Base-by-base conservation (phyloP, 495 filamentous ascomycete genomes). In the Chaetomium fimeti region DNA sequence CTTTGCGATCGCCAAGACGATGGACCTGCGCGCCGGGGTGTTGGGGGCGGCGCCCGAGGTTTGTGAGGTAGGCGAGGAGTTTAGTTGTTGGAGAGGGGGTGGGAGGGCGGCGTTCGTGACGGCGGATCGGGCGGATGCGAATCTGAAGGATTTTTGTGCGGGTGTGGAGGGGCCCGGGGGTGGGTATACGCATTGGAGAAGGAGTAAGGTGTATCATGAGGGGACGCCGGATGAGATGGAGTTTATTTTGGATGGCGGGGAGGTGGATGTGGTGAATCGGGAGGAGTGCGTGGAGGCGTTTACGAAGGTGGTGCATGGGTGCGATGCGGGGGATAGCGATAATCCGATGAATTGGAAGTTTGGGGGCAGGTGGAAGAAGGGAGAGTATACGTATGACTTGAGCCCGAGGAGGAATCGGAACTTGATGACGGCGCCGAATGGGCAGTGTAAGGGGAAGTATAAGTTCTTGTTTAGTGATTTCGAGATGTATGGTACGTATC, bases 141-240 rank as follows among this genome's bases (percentile, higher is more conserved):
- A 56, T 13, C 1, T 38, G 4, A 59, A 59, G 57, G 38, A 59
- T n/a, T 59, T 59, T 18, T 59, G 57, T 24, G 11, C 25, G 20
- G n/a, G 6, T 7, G 57, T 45, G 7, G 29, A 43, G 57, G 22
- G 25, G 24, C 42, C 57, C 20, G 38, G 40, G 22, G 9, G 51
- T n/a, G 51, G 51, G 51, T 53, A 59, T 24, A 43, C 40, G 12
- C 28, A 59, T 18, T 59, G 57, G 57, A 40, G 40, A 24, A 13
- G 38, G 38, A 27, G 24, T 11, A 59, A 59, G 57, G 20, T n/a
- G 38, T 59, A 47, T 40, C 38, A 59, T 18, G 42, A 45, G 25
- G 57, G 40, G 12, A 59, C 57, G 22, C 40, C 57, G 22, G 57
- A 59, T 24, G 57, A 59, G 51, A 53, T 53, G 25, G 51, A 29